Conservation (phyloP, 495 filamentous ascomycete species). For the Hypoxylon rickii region DNA sequence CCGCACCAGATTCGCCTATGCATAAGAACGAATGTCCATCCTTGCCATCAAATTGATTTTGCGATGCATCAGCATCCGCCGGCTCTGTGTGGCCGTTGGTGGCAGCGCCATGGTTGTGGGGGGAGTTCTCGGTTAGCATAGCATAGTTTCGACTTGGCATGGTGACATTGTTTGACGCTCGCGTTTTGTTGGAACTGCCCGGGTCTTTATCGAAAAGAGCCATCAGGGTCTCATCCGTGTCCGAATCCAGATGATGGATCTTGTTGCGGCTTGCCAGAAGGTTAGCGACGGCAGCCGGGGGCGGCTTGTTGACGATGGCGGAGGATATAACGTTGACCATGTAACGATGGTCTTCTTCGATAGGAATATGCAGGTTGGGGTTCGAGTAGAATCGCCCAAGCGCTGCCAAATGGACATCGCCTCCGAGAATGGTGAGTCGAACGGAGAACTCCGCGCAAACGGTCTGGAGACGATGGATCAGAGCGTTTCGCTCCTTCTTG, state of each 20-base stretch:
- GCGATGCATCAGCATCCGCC: neutral
- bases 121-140: conserved; percentile 72
- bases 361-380: conserved; percentile 73
- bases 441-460: conserved; percentile 72
- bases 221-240: conserved; percentile 89
- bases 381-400: conserved; percentile 95
- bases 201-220: conserved; percentile 84
- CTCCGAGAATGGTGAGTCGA: conserved; percentile 84
- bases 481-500: conserved; percentile 79
- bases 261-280: conserved; percentile 85
- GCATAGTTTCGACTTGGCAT: conserved; percentile 93
- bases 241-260: conserved; percentile 83
- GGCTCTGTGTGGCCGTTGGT: conserved; percentile 17
- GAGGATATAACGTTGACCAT: conserved; percentile 92
- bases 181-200: conserved; percentile 68
- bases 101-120: conserved; percentile 40
- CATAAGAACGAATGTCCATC: conserved; percentile 68
- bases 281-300: conserved; percentile 84
- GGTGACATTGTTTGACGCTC: conserved; percentile 73
- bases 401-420: conserved; percentile 92
- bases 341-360: conserved; percentile 88
- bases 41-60: conserved; percentile 45
- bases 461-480: conserved; percentile 75
- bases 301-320: conserved; percentile 92
- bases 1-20: conserved; percentile 65